Conservation (phyloP, 257 asterid genomes). For the Lithospermum erythrorhizon region DNA sequence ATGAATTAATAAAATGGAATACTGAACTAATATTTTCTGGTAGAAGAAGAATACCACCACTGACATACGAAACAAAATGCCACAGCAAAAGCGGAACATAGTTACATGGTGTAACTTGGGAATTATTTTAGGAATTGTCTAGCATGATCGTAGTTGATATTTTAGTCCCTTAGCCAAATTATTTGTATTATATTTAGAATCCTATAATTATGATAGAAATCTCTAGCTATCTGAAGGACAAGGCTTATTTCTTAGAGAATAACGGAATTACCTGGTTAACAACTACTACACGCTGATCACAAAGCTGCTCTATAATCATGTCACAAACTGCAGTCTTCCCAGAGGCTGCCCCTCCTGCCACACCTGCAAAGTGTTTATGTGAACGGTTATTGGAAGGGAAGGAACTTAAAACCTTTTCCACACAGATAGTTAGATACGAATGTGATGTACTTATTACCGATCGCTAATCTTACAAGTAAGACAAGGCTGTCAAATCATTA, state of each 20-base stretch:
- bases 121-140: no score
- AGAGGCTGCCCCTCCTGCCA: slow-evolving; percentile 99
- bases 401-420: background rate
- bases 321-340: slow-evolving; percentile 99
- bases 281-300: slow-evolving; percentile 95
- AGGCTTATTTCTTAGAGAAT: background rate
- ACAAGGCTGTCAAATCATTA: no score
- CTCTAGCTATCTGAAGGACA: background rate
- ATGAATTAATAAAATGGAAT: background rate
- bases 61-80: no score
- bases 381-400: slow-evolving; percentile 1
- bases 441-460: no score
- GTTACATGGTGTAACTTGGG: no score
- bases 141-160: no score
- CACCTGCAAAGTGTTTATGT: slow-evolving; percentile 41
- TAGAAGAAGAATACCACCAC: no score
- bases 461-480: no score
- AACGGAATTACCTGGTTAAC: slow-evolving; percentile 65
- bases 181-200: background rate
- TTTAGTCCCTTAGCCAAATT: no score
- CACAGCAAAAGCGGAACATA: no score
- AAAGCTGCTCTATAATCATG: slow-evolving; percentile 94
- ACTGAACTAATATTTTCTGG: no score
- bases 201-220: background rate
- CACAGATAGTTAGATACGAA: background rate